These are phyloP conservation scores for Starmerella vaccinii DNA, from an alignment of 805 yeast species.

Conservation along the genomic window DNA sequence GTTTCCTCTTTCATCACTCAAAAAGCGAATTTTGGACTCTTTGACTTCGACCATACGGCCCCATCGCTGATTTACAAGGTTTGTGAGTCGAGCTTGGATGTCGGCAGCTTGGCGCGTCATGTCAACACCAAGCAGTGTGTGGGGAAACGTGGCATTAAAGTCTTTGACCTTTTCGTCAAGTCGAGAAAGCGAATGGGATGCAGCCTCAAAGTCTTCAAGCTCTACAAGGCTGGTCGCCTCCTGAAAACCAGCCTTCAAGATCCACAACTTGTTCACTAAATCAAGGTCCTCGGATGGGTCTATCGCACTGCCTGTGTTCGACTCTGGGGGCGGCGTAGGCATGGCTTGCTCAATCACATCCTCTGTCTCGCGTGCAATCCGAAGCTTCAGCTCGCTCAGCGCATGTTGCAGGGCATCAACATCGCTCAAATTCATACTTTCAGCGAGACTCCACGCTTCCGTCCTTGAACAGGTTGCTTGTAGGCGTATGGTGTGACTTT, in stretches of 20 bases:
- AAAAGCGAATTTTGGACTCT: background rate
- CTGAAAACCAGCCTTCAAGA: slow-evolving; percentile 9
- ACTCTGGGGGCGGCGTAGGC: background rate
- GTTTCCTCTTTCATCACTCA: background rate
- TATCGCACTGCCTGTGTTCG: background rate
- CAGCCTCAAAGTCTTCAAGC: slow-evolving; percentile 2
- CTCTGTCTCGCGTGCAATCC: background rate
- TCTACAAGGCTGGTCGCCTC: slow-evolving; percentile 4
- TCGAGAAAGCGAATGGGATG: slow-evolving; percentile 2
- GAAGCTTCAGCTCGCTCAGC: background rate
- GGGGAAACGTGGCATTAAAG: slow-evolving; percentile 6
- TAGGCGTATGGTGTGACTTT: background rate
- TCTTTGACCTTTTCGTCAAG: background rate
- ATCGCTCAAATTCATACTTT: background rate
- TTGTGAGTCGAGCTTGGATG: background rate
- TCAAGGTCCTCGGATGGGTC: slow-evolving; percentile 2
- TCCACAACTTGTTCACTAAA: slow-evolving; percentile 7
- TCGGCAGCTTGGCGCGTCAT: slow-evolving; percentile 3
- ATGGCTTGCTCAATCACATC: background rate
- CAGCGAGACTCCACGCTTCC: background rate
- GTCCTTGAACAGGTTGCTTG: background rate
- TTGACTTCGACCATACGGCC: background rate
- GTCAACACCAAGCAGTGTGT: slow-evolving; percentile 9
- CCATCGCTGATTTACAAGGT: background rate
- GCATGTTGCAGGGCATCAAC: background rate